Evolutionary conservation across 2,329 filamentous ascomycete genomes (phyloP).

Genomic region (Fusarium zealandicum): DNA sequence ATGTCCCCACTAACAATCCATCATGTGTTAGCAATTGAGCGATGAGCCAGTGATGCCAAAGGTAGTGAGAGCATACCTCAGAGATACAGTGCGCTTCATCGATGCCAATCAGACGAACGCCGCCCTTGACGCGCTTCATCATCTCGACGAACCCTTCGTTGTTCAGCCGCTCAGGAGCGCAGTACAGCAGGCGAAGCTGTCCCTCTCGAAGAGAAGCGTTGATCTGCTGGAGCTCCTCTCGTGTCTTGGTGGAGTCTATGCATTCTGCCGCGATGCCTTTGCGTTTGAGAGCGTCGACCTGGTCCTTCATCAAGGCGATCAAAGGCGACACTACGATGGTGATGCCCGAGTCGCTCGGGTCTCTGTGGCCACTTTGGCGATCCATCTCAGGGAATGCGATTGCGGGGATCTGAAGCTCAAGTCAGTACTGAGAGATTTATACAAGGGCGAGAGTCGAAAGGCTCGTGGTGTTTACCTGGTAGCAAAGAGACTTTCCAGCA

Average conservation of each 20-base stretch:
- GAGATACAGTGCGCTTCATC: slow-evolving; percentile 68
- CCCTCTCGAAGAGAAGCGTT: slow-evolving; percentile 52
- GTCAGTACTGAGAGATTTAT: not conserved
- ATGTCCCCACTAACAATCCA: slow-evolving; percentile 52
- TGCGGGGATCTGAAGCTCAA: slow-evolving; percentile 50
- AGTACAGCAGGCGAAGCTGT: slow-evolving; percentile 62
- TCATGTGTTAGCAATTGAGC: slow-evolving; percentile 1
- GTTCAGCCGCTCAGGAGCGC: slow-evolving; percentile 66
- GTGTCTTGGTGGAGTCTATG: slow-evolving; percentile 63
- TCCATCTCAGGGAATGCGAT: slow-evolving; percentile 57
- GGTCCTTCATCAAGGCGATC: slow-evolving; percentile 67
- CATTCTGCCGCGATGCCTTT: slow-evolving; percentile 60
- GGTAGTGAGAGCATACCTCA: slow-evolving; percentile 16
- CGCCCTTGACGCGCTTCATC: slow-evolving; percentile 62
- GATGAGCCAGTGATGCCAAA: fast-evolving
- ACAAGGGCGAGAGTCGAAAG: too few species aligned
- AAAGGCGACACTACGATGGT: slow-evolving; percentile 64
- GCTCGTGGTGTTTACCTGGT: slow-evolving; percentile 48
- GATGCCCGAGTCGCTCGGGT: slow-evolving; percentile 52
- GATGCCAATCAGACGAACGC: slow-evolving; percentile 63
- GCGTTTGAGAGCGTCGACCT: slow-evolving; percentile 61
- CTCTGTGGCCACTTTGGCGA: slow-evolving; percentile 35
- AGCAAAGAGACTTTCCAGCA: slow-evolving; percentile 59
- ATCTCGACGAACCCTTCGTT: slow-evolving; percentile 66
- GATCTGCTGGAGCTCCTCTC: slow-evolving; percentile 52